Evolutionary conservation across 106 monocot species (phyloP).

Genomic region (Dioscorea zingiberensis): DNA sequence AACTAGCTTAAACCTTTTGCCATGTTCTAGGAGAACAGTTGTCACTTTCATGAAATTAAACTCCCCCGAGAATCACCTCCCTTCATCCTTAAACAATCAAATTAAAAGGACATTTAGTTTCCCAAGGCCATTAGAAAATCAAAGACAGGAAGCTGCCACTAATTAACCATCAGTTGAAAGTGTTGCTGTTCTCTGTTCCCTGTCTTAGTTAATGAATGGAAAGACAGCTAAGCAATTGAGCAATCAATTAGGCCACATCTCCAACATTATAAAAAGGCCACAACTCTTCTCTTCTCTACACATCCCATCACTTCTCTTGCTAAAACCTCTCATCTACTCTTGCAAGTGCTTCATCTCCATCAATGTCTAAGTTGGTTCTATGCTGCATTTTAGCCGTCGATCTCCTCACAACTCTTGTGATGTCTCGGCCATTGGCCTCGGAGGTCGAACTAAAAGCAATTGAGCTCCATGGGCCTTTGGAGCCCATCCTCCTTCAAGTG

Average conservation of each 20-base stretch:
- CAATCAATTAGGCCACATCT: neutral
- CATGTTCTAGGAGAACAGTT: too few species aligned
- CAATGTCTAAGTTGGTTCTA: constrained; percentile 26
- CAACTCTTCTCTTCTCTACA: neutral
- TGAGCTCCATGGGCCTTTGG: constrained; percentile 2
- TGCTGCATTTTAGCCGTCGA: constrained; percentile 13
- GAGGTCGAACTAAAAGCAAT: neutral
- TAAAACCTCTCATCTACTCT: neutral
- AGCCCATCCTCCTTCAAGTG: constrained; percentile 16
- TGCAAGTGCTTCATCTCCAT: neutral
- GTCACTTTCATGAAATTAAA: too few species aligned
- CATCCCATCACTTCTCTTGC: neutral
- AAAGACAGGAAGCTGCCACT: too few species aligned
- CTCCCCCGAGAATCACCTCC: too few species aligned
- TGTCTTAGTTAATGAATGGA: neutral
- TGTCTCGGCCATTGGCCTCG: constrained; percentile 17
- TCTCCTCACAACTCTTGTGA: constrained; percentile 16
- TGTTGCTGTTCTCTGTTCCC: too few species aligned
- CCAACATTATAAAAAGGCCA: constrained; percentile 3
- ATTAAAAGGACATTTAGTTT: too few species aligned
- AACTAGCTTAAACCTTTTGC: too few species aligned
- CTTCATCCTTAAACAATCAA: too few species aligned
- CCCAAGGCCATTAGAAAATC: too few species aligned
- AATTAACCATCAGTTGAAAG: too few species aligned
- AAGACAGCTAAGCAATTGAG: neutral